Evolutionary conservation across 2,329 filamentous ascomycete species (phyloP).

Genomic region (Metarhizium robertsii): DNA sequence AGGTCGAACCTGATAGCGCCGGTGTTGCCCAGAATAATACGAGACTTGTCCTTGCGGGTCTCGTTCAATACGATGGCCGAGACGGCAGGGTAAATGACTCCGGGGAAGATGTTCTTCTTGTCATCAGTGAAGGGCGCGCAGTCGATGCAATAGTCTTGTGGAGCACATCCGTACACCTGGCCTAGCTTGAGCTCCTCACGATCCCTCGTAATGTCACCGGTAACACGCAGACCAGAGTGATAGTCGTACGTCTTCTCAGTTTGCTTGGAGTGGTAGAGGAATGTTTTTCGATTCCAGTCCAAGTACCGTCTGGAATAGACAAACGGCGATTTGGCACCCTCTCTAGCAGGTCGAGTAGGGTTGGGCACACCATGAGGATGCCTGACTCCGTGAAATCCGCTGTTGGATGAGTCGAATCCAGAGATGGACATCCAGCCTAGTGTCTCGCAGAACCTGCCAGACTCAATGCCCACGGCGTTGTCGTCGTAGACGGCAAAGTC

Average conservation of each 20-base stretch:
- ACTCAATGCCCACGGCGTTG: constrained; percentile 50
- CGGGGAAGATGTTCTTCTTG: constrained; percentile 46
- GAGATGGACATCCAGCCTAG: constrained; percentile 57
- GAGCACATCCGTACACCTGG: constrained; percentile 49
- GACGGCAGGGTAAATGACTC: constrained; percentile 39
- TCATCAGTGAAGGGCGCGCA: constrained; percentile 43
- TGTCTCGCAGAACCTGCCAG: constrained; percentile 59
- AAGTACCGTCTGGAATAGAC: constrained; percentile 52
- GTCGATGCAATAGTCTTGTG: constrained; percentile 47
- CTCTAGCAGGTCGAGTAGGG: constrained; percentile 29
- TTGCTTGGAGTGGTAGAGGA: constrained; percentile 51
- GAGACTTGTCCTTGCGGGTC: constrained; percentile 36
- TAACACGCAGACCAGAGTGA: constrained; percentile 33
- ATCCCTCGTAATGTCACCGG: constrained; percentile 37
- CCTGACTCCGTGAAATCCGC: constrained; percentile 26
- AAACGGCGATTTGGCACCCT: constrained; percentile 27
- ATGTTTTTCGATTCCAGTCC: constrained; percentile 60
- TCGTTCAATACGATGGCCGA: constrained; percentile 42
- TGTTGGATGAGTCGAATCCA: constrained; percentile 41
- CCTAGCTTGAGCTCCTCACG: constrained; percentile 47
- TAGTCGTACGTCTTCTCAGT: constrained; percentile 42
- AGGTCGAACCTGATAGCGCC: constrained; percentile 54
- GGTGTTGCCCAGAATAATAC: constrained; percentile 52
- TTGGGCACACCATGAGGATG: constrained; percentile 28
- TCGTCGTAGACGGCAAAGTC: constrained; percentile 57